Base-by-base conservation (phyloP, 257 asterid genomes). In the Solanum pennellii region DNA sequence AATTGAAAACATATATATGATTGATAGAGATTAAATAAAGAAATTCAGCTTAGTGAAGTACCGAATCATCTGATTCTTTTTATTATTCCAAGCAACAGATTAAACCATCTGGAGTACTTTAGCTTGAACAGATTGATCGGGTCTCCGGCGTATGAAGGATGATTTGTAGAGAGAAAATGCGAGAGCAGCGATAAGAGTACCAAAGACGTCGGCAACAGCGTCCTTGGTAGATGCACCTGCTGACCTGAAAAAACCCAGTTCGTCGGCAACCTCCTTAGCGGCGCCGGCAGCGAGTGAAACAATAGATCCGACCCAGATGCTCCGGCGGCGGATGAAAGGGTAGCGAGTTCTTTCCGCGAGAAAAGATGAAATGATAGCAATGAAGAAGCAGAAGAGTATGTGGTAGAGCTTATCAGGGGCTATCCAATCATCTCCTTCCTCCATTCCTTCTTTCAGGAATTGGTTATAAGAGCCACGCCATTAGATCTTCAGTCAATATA, bases 221-320 rank as follows among this genome's bases (percentile, higher is more conserved):
- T 96, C 99, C 90, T 94, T 95, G 62, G 88, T 21, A n/a, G 98
- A 96, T 3, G 95, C 98, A 8, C 98, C 98, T 72, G 98, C 91
- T 73, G 98, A 95, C 66, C 87, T 88, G 89, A 95, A 94, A 88
- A 87, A 92, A 1, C 99, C 99, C 11, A 96, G 62, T 86, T 96
- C 97, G 87, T 96, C 99, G 73, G 95, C 97, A 66, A 92, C 87
- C 91, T 96, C 99, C 89, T 96, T 96, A 68, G 93, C 96, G 82
- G 93, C 96, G 80, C 98, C 98, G 86, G 93, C 92, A 41, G 90
- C 75, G 3, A 94, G 92, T 12, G 98, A 94, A 31, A 92, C 39
- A 25, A 94, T 56, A 87, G 96, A 95, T 84, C 98, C 98, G 89
- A 96, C 83, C 98, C 93, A 92, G 87, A 93, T 91, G 88, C 93